Evolutionary conservation across 192 early-diverging fungal species (phyloP), one percentile per base, ranked within the genome.

Genomic region (Coemansia sp.): DNA sequence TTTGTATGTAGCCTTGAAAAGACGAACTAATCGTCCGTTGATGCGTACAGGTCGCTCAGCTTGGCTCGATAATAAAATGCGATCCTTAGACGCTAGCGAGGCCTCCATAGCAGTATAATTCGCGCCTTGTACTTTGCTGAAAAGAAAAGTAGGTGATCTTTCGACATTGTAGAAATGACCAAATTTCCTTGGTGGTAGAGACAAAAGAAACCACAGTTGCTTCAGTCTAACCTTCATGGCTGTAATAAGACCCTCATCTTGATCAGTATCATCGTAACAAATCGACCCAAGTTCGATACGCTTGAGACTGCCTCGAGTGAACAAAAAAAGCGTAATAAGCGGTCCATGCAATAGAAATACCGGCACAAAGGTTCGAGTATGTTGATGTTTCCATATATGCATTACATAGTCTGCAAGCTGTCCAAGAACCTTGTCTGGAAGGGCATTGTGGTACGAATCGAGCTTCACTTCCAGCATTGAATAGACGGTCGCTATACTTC

Each of bases 301-400:
- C 44, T 45, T 15, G 44, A 12, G 13, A 12, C 44, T 21, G 19
- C 9, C 23, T 10, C 64, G 70, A 0, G 63, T 64, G 59, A 71
- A 65, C 10, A 71, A 41, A 16, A 65, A 39, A 2, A 71, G 21
- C 9, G 47, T 19, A 7, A 65, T n/a, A 9, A 42, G 6, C 21
- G 13, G n/a, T 9, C 64, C 70, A 26, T 61, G 63, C 21, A 71
- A 48, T 1, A 71, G 21, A 2, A 71, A 40, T 0, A 71, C 37
- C 10, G 70, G 70, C 6, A 71, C 63, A 54, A 71, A 71, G 0
- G 57, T 65, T 9, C 70, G 70, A 13, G 59, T 52, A 1, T 48
- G 68, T 41, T 69, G 68, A 41, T 19, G 3, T 10, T 15, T 43
- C 60, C 68, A 63, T 6, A 69, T 6, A n/a, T 47, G 48, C 49